A percentile compares a stretch with the other conserved stretches of the same genome.
Conservation (phyloP, 306 rosid species). For the Inga laurina region DNA sequence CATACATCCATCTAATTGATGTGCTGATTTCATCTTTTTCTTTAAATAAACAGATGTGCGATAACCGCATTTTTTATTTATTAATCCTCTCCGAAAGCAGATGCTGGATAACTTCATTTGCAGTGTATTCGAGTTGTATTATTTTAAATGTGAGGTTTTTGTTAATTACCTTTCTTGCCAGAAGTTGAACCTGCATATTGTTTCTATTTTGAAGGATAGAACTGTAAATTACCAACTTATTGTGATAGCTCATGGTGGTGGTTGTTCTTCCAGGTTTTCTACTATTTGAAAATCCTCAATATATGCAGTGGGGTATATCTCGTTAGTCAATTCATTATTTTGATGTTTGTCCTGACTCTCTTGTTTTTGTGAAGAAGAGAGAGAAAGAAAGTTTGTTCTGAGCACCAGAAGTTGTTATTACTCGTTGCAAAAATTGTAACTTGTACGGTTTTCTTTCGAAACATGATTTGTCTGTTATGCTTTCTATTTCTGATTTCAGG, state of each 20-base stretch:
- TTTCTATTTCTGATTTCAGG: not conserved
- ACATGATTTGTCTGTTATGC: not conserved
- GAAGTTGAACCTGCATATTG: conserved; percentile 33
- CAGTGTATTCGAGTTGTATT: conserved; percentile 14
- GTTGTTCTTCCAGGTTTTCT: conserved; percentile 28
- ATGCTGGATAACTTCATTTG: conserved; percentile 29
- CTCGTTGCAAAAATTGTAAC: too few species aligned
- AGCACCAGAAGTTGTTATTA: not conserved
- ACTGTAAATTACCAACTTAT: conserved; percentile 32
- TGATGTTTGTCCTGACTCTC: not conserved
- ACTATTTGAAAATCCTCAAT: conserved; percentile 27
- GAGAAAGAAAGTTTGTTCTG: not conserved
- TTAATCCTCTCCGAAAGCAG: conserved; percentile 30
- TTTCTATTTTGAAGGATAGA: conserved; percentile 21
- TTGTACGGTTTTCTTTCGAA: not conserved
- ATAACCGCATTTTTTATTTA: conserved; percentile 22
- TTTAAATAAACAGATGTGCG: conserved; percentile 29
- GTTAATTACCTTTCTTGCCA: conserved; percentile 16
- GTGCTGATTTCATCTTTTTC: conserved; percentile 20
- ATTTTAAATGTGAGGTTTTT: conserved; percentile 4
- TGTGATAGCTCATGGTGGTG: conserved; percentile 29
- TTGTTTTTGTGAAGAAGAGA: not conserved
- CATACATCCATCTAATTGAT: conserved; percentile 34
- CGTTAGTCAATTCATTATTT: conserved; percentile 22
- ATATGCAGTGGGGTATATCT: conserved; percentile 27